Conservation (phyloP, 768 basidiomycete species). For the Vararia minispora region DNA sequence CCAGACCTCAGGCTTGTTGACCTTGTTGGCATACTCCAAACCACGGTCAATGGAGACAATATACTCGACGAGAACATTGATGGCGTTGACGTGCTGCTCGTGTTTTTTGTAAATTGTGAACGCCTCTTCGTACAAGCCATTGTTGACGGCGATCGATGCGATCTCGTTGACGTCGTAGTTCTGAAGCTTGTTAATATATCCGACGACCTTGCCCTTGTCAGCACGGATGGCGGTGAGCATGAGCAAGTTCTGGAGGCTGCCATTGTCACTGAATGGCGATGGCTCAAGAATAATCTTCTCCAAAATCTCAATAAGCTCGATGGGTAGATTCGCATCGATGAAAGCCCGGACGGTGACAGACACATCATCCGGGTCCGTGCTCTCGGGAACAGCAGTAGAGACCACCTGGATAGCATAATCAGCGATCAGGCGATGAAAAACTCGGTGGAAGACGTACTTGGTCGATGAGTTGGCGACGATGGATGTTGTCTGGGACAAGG, state of each 20-base stretch:
- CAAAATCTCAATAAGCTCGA: slow-evolving; percentile 91
- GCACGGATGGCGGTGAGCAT: slow-evolving; percentile 93
- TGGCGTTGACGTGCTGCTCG: slow-evolving; percentile 89
- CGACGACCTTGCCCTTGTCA: slow-evolving; percentile 97
- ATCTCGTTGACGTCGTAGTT: slow-evolving; percentile 94
- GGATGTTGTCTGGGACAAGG: slow-evolving; percentile 76
- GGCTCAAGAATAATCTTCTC: slow-evolving; percentile 99
- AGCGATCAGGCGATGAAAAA: slow-evolving; percentile 1
- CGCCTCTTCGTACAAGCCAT: slow-evolving; percentile 92
- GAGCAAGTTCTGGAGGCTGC: slow-evolving; percentile 89
- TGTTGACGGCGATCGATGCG: slow-evolving; percentile 92
- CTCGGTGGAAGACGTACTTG: slow-evolving; percentile 39
- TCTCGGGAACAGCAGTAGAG: slow-evolving; percentile 92
- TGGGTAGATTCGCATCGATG: slow-evolving; percentile 91
- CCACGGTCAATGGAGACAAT: slow-evolving; percentile 97
- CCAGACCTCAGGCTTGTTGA: slow-evolving; percentile 96
- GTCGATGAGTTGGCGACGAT: slow-evolving; percentile 90
- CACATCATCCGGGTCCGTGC: slow-evolving; percentile 96
- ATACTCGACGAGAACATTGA: slow-evolving; percentile 96
- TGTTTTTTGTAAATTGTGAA: slow-evolving; percentile 97
- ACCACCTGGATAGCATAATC: slow-evolving; percentile 48
- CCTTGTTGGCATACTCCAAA: slow-evolving; percentile 90
- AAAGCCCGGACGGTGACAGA: slow-evolving; percentile 98
- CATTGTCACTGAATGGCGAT: slow-evolving; percentile 96
- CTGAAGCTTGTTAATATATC: slow-evolving; percentile 94